phyloP scores from a whole-genome alignment of 2,329 filamentous ascomycete species.

The Neofusicoccum laricinum region DNA sequence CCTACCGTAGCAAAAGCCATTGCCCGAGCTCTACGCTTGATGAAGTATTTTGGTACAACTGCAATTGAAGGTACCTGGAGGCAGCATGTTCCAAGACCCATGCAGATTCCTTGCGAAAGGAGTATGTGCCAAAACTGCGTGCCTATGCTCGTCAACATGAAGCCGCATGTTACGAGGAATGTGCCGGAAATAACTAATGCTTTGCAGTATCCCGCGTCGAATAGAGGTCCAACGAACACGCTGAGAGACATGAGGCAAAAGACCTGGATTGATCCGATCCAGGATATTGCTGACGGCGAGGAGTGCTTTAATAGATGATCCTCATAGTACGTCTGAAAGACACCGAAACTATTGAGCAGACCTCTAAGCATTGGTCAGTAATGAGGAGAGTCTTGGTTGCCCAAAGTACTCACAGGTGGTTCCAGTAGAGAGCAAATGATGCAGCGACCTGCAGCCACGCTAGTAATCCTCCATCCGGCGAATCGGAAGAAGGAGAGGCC shows the following conservation, averaged over 20 bases:
- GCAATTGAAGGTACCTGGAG: conserved; percentile 46
- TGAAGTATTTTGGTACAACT: conserved; percentile 49
- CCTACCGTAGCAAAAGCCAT: conserved; percentile 47
- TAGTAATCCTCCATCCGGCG: background rate
- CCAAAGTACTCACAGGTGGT: background rate
- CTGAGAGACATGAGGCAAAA: conserved; percentile 47
- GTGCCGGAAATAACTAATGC: conserved; percentile 41
- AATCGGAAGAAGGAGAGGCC: background rate
- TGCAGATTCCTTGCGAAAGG: conserved; percentile 48
- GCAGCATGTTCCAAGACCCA: conserved; percentile 45
- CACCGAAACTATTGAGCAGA: conserved; percentile 48
- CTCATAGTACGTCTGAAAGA: conserved; percentile 50
- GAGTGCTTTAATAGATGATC: conserved; percentile 37
- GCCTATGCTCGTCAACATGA: conserved; percentile 52
- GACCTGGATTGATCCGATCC: conserved; percentile 50
- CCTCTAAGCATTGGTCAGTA: conserved; percentile 19
- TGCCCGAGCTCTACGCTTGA: conserved; percentile 40
- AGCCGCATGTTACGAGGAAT: conserved; percentile 46
- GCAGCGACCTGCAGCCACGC: background rate
- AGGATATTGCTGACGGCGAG: conserved; percentile 44
- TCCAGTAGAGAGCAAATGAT: background rate
- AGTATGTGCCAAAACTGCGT: conserved; percentile 49
- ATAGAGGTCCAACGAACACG: conserved; percentile 47
- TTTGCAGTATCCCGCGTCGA: conserved; percentile 48
- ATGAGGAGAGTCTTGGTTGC: too few relatives aligned